These are phyloP conservation scores for Talaromyces amestolkiae DNA, from an alignment of 2,329 filamentous ascomycete species.

Conservation along the genomic window DNA sequence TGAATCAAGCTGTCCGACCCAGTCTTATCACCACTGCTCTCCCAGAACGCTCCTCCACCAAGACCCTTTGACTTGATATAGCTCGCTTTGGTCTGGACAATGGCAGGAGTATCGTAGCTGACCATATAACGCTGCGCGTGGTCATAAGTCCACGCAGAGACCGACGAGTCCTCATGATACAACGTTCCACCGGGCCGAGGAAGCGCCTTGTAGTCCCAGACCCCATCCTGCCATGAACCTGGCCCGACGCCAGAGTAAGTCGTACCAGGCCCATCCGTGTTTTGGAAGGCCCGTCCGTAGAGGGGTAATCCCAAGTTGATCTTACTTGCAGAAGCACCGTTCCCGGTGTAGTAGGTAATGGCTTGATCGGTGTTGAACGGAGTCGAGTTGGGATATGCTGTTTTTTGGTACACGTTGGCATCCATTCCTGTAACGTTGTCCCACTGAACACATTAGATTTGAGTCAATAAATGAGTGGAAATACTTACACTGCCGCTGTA, in stretches of 20 bases:
- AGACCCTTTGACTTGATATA: conserved; percentile 64
- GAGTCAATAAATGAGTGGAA: not conserved
- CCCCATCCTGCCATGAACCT: conserved; percentile 69
- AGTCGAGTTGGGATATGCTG: conserved; percentile 60
- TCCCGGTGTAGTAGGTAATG: conserved; percentile 65
- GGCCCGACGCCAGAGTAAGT: conserved; percentile 70
- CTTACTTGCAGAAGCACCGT: conserved; percentile 66
- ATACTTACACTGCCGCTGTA: conserved; percentile 43
- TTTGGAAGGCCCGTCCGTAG: conserved; percentile 81
- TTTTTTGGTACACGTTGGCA: conserved; percentile 69
- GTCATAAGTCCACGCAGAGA: conserved; percentile 69
- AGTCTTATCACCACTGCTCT: conserved; percentile 73
- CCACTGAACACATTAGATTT: conserved; percentile 13
- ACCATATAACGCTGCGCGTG: conserved; percentile 60
- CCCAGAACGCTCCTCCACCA: conserved; percentile 97
- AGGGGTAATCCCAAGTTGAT: conserved; percentile 89
- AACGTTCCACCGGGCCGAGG: conserved; percentile 66
- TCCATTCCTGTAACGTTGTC: conserved; percentile 14
- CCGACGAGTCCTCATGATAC: conserved; percentile 57
- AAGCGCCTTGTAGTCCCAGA: conserved; percentile 77
- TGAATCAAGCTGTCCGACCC: conserved; percentile 66
- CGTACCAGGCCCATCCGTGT: conserved; percentile 71
- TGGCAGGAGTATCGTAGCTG: conserved; percentile 67
- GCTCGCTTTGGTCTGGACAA: conserved; percentile 57
- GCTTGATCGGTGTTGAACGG: conserved; percentile 75